Base-by-base conservation (phyloP, 805 yeast genomes). In the Candida arabinofermentans region DNA sequence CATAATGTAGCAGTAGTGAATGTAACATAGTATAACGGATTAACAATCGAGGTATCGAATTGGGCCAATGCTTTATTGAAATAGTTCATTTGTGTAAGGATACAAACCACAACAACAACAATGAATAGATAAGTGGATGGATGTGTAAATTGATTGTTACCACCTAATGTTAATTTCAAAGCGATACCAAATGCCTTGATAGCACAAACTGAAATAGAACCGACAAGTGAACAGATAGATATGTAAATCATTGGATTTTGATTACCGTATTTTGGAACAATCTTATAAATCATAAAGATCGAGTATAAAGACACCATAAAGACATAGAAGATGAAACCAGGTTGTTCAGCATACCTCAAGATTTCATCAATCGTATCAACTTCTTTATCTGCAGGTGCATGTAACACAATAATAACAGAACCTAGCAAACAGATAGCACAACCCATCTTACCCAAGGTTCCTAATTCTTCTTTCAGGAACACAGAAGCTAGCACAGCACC, bases 121-220 rank as follows among this genome's bases (percentile, higher is more conserved):
- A 86, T 75, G 71, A 88, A 88, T 43, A 89, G 69, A 57, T 89
- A 88, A 0, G 96, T 88, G 27, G 93, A 83, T 8, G 83, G 69
- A 55, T 88, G 93, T 2, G 87, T 75, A 64, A 88, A 86, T 69
- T 88, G 96, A 65, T 89, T 88, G 65, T 81, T 85, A 7, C 96
- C 96, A 30, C 78, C 69, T 17, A 88, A 69, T 1, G 96, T 86
- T 58, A 88, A 74, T 65, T 88, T 88, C 57, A 88, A 70, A 1
- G 96, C 96, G 53, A 88, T 84, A 27, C 96, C 96, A 66, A 88
- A 88, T 0, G 95, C 96, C 67, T 88, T 88, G 65, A 88, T 89
- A 22, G 95, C 72, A 85, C 90, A 89, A 40, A 88, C 95, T 5
- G 93, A 83, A 38, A 88, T 83, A 2, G 95, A 86, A 2, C 96